phyloP scores from a whole-genome alignment of 2,329 filamentous ascomycete species.

The Claviceps monticola region DNA sequence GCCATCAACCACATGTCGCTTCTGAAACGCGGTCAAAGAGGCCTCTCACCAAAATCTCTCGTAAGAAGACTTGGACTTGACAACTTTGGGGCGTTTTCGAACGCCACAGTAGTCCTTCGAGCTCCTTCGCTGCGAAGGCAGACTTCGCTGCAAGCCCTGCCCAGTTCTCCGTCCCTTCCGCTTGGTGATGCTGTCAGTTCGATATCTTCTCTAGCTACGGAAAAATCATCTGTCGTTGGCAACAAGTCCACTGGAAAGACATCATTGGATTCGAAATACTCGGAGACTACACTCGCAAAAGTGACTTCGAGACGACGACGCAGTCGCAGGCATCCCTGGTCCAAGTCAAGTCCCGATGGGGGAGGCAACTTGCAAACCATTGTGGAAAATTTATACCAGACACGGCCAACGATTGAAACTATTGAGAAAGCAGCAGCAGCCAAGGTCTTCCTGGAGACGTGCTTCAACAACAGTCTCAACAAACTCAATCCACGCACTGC shows the following conservation, averaged over 20 bases:
- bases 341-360: constrained; percentile 23
- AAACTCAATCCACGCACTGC: constrained; percentile 22
- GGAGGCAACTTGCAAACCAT: constrained; percentile 21
- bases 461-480: constrained; percentile 59
- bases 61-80: constrained; percentile 15
- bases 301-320: constrained; percentile 12
- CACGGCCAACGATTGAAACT: constrained; percentile 33
- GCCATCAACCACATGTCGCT: background rate
- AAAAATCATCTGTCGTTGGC: constrained; percentile 11
- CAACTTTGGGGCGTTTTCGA: constrained; percentile 13
- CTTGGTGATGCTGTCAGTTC: constrained; percentile 12
- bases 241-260: constrained; percentile 19
- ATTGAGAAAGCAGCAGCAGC: constrained; percentile 68
- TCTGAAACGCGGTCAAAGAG: constrained; percentile 8
- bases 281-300: constrained; percentile 10
- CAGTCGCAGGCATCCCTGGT: constrained; percentile 20
- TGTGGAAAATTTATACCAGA: constrained; percentile 15
- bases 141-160: constrained; percentile 15
- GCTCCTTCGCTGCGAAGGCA: constrained; percentile 9
- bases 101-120: constrained; percentile 16
- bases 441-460: constrained; percentile 75
- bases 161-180: constrained; percentile 7
- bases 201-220: constrained; percentile 15
- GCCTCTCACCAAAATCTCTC: constrained; percentile 12
- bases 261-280: constrained; percentile 19